Evolutionary conservation across 2,329 filamentous ascomycete genomes (phyloP), one percentile per base, ranked within the genome.

Genomic region (Ceratocystis ficicola): DNA sequence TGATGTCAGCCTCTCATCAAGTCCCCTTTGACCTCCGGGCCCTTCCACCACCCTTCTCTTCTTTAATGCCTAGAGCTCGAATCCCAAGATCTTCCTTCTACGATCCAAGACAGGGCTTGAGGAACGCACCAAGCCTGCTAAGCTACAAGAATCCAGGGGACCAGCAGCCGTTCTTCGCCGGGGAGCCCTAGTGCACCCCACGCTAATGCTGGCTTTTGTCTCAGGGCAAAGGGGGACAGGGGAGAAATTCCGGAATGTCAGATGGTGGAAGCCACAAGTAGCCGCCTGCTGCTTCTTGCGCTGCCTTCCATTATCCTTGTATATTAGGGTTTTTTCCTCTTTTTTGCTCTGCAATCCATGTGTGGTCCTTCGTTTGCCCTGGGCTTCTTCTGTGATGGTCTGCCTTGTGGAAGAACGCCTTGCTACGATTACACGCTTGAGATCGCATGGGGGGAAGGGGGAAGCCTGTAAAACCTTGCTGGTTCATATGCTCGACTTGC

Each of bases 31-130:
- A 17, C n/a, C 46, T 20, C 22, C n/a, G 2, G 52, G 22, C 25
- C 17, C 8, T 25, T 25, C 32, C 25, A n/a, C 52, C 22, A 28
- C 52, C 15, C 52, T 57, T 57, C 52, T 25, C 52, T 28, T 57
- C 25, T 32, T 57, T 28, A 57, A 57, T 57, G 22, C 52, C 52
- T 57, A 15, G 8, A 30, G 28, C 4, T 32, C 22, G 17, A 59
- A 59, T 59, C 55, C 7, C 55, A 20, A 59, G 28, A 59, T 59
- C 28, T 36, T 59, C 55, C 48, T 52, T 52, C 28, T 15, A 59
- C 55, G 55, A 59, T 59, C 55, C 55, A 59, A 36, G 28, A 59
- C 28, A 36, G 32, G 55, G 55, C 55, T 59, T 59, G 28, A 52
- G 55, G 55, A 30, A n/a, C 15, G 55, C 55, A 59, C 20, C 25